phyloP scores from a whole-genome alignment of 2,329 filamentous ascomycete genomes.

The Herpotrichia juniperi region DNA sequence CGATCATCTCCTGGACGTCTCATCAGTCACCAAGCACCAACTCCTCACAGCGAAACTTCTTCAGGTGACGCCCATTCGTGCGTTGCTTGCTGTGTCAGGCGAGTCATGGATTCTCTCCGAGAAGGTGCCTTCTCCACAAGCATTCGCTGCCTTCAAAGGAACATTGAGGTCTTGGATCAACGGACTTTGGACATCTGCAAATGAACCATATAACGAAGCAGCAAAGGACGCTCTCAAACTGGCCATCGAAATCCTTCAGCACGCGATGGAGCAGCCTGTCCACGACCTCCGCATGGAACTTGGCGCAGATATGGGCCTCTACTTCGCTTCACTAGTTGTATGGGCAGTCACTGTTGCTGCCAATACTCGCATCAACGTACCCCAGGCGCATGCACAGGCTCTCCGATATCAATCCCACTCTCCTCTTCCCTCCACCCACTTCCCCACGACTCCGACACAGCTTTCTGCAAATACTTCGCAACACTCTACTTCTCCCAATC shows the following conservation, averaged over 20 bases:
- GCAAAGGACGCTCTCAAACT: slow-evolving; percentile 32
- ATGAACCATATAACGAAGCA: slow-evolving; percentile 13
- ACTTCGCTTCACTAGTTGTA: slow-evolving; percentile 41
- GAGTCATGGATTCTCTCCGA: slow-evolving; percentile 54
- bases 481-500: slow-evolving; percentile 14
- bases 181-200: slow-evolving; percentile 27
- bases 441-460: slow-evolving; percentile 10
- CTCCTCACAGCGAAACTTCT: slow-evolving; percentile 47
- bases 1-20: slow-evolving; percentile 32
- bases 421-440: slow-evolving; percentile 15
- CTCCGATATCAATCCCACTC: slow-evolving; percentile 25
- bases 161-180: slow-evolving; percentile 45
- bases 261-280: slow-evolving; percentile 25
- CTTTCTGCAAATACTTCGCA: slow-evolving; percentile 9
- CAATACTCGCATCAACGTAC: slow-evolving; percentile 20
- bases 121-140: slow-evolving; percentile 43
- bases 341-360: slow-evolving; percentile 42
- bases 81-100: slow-evolving; percentile 51
- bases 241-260: slow-evolving; percentile 33
- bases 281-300: slow-evolving; percentile 24
- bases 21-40: slow-evolving; percentile 28
- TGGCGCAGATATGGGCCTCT: slow-evolving; percentile 43
- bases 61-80: slow-evolving; percentile 46
- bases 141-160: slow-evolving; percentile 39
- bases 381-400: slow-evolving; percentile 10